Percentiles rank a stretch among this genome's conserved stretches.
These are phyloP conservation scores for Zalerion maritima DNA, from an alignment of 495 filamentous ascomycete species.

Conservation along the genomic window DNA sequence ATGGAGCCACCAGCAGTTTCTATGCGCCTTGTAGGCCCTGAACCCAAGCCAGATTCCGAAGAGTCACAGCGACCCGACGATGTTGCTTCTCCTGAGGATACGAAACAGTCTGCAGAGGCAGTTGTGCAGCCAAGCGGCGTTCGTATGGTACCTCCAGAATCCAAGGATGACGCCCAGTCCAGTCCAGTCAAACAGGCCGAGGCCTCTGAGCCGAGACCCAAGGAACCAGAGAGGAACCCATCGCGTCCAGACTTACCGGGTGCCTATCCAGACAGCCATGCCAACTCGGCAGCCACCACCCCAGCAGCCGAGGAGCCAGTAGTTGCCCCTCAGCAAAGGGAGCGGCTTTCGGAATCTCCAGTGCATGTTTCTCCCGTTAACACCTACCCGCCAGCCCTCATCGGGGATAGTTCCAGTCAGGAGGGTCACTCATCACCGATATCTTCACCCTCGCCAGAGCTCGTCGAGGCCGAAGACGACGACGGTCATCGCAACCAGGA, in stretches of 20 bases:
- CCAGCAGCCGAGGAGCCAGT: conserved; percentile 11
- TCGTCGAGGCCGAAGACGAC: conserved; percentile 37
- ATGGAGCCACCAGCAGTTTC: conserved; percentile 15
- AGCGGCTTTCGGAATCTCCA: conserved; percentile 61
- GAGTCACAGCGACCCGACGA: conserved; percentile 11
- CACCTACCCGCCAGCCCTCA: conserved; percentile 40
- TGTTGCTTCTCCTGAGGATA: neutral
- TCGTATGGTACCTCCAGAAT: no score
- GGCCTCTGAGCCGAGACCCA: no score
- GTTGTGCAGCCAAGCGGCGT: neutral
- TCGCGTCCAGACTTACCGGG: conserved; percentile 15
- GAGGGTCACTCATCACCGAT: conserved; percentile 45
- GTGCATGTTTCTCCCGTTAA: conserved; percentile 50
- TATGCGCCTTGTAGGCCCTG: conserved; percentile 47
- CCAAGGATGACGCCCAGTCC: no score
- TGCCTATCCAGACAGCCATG: conserved; percentile 25
- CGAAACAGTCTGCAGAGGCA: neutral
- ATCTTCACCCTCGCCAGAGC: conserved; percentile 55
- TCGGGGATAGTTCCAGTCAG: conserved; percentile 51
- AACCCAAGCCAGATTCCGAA: conserved; percentile 15
- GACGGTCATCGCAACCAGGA: conserved; percentile 24
- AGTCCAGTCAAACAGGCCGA: conserved; percentile 1
- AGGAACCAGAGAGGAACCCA: neutral
- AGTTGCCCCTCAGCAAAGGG: conserved; percentile 15
- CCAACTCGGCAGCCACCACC: conserved; percentile 10